Evolutionary conservation across 2,329 filamentous ascomycete genomes (phyloP), one percentile per base, ranked within the genome.

Genomic region (Cladosporium sp.): DNA sequence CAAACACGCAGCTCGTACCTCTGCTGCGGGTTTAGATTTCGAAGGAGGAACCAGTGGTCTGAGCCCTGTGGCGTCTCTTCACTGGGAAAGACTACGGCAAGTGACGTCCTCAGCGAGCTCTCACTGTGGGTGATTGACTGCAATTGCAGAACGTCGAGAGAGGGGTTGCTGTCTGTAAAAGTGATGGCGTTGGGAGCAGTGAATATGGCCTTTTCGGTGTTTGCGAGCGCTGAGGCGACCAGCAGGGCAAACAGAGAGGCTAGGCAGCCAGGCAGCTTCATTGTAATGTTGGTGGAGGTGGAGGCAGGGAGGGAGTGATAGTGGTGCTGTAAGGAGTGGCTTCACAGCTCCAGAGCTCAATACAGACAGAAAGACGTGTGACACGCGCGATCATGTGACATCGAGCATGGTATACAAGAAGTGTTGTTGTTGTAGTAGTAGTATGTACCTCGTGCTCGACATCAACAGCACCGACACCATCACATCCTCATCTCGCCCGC

Each of bases 151-250:
- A 86, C 82, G 67, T 86, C 82, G 59, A 92, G 78, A 63, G 80
- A 84, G 66, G 85, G 86, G 71, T 82, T 83, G 60, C 81, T 77
- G 64, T 84, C 78, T 41, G 89, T 86, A 55, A 91, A 78, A 64
- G 82, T 78, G 73, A 87, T 78, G 36, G 83, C 78, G 36, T 80
- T 75, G 12, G 93, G 93, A 26, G 87, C 92, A 41, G 90, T 82
- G 81, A 99, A 98, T 74, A 98, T 92, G 72, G 87, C 84, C 80
- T 99, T 99, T 78, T 98, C 95, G 65, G 91, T 90, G 78, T 99
- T 98, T 77, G 90, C 92, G 71, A 68, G 55, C 67, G 65, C 70
- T 66, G 68, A 65, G 41, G 67, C 67, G 64, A 74, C 70, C 54
- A 74, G 69, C 55, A 71, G 66, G 57, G 72, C 71, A 69, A 73